Percentiles rank a stretch among this genome's conserved stretches.
Conservation (phyloP, 148 eudicot genomes). For the Hydrangea macrophylla region DNA sequence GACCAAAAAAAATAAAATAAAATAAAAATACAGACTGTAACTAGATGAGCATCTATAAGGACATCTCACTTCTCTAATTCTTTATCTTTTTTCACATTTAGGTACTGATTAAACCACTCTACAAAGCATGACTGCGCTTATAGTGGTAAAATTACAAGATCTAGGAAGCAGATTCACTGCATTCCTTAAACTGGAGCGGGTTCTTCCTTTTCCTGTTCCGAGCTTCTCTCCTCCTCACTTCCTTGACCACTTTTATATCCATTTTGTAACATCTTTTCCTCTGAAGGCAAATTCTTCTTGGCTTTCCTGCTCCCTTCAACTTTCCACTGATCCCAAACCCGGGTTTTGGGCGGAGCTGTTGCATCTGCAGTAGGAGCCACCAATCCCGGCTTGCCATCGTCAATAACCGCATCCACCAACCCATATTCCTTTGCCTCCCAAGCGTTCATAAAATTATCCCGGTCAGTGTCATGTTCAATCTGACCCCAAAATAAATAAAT, state of each 20-base stretch:
- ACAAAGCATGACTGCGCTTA: too few species aligned
- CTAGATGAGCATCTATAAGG: background rate
- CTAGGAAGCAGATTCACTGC: background rate
- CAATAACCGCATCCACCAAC: slow-evolving; percentile 75
- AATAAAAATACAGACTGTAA: background rate
- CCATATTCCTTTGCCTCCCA: slow-evolving; percentile 98
- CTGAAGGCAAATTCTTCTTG: slow-evolving; percentile 74
- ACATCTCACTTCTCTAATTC: too few species aligned
- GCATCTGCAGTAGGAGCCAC: slow-evolving; percentile 74
- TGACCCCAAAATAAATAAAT: slow-evolving; percentile 16
- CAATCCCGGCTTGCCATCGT: slow-evolving; percentile 95
- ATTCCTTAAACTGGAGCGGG: slow-evolving; percentile 32
- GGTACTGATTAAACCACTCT: too few species aligned
- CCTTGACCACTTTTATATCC: slow-evolving; percentile 16
- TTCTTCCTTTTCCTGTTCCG: slow-evolving; percentile 37
- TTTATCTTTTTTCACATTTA: too few species aligned
- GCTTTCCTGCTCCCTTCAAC: slow-evolving; percentile 51
- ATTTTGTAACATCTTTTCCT: slow-evolving; percentile 47
- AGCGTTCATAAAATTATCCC: slow-evolving; percentile 75
- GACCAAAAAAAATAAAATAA: too few species aligned
- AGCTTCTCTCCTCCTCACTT: slow-evolving; percentile 25
- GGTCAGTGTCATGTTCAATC: slow-evolving; percentile 74
- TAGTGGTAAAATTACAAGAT: background rate
- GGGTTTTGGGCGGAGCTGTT: slow-evolving; percentile 68
- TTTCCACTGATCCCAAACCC: slow-evolving; percentile 71